Percentiles rank a stretch among this genome's conserved stretches.
These are phyloP conservation scores for Gamsiella multidivaricata DNA, from an alignment of 192 early-diverging fungal species.

Conservation along the genomic window DNA sequence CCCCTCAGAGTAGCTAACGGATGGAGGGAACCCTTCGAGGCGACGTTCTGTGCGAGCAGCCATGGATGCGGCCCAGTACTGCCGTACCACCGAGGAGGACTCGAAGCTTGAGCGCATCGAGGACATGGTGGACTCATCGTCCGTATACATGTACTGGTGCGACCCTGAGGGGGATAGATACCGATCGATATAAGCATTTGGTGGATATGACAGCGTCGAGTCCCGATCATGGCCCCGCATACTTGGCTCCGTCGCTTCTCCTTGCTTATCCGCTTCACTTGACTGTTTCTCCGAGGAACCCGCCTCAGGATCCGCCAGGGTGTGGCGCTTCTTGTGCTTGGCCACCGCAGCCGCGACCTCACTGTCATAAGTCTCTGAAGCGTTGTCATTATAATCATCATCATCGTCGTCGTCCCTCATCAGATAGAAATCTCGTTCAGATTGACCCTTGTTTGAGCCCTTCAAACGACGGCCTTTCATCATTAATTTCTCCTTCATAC, in stretches of 20 bases:
- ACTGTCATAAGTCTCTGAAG: not conserved
- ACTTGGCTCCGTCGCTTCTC: not conserved
- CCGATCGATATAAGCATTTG: not conserved
- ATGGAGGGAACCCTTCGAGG: constrained; percentile 12
- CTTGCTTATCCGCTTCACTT: not conserved
- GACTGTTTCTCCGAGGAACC: constrained; percentile 4
- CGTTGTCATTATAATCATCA: constrained; percentile 9
- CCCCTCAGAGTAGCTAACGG: not conserved
- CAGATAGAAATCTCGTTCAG: not conserved
- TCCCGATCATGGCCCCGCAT: not conserved
- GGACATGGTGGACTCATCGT: constrained; percentile 29
- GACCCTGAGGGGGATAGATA: not conserved
- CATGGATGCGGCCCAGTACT: constrained; percentile 50
- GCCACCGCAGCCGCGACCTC: not conserved
- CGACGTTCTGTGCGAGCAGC: constrained; percentile 40
- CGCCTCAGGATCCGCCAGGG: not conserved
- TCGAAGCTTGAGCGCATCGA: constrained; percentile 27
- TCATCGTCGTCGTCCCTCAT: constrained; percentile 31
- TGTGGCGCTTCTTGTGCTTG: not conserved
- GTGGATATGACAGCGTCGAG: constrained; percentile 7
- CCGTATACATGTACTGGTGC: not conserved
- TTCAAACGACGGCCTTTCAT: constrained; percentile 1
- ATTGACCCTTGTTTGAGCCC: constrained; percentile 2
- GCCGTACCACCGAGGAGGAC: constrained; percentile 30
- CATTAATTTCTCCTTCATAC: constrained; percentile 1